Evolutionary conservation across 768 basidiomycete species (phyloP), one percentile per base, ranked within the genome.

Genomic region (Thelephora ganbajun): DNA sequence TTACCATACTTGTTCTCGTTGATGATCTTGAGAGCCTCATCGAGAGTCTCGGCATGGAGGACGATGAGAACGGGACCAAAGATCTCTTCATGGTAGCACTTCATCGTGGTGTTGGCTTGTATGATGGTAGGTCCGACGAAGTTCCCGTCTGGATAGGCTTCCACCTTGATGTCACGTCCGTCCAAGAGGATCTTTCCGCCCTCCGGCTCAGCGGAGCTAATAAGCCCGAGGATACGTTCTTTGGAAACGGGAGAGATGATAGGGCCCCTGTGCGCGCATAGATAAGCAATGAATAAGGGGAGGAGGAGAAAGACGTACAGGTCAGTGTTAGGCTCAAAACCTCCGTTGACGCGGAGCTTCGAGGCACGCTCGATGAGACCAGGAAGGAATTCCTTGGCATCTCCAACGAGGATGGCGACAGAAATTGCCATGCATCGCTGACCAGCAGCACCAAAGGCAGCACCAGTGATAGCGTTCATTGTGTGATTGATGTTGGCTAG

Each of bases 341-440:
- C 94, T 41, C 89, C 91, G 42, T 77, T 82, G 22, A 96, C 83
- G 53, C 79, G 83, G 47, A 99, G 73, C 48, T 73, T 74, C 59
- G 77, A 69, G 0, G 92, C 83, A 1, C 90, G 77, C 58, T 91
- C 80, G 43, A 90, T 69, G 23, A 99, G 69, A 49, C 89, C 91
- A 1, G 87, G 82, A 13, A 97, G 69, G 92, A 91, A 97, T 9
- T 76, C 69, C 43, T 76, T 73, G 35, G 78, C 70, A 37, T 79
- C 71, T 33, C 94, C 94, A 30, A 99, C 88, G 45, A 94, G 72
- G 23, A 96, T 62, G n/a, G 71, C 83, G 30, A 93, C 90, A 11
- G 91, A 94, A 37, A 94, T 67, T 11, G 91, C 93, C 93, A 96
- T 97, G 67, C 93, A 98, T 49, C 96, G 77, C 62, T 98, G 94